These are phyloP conservation scores for Colletotrichum eremochloae DNA, from an alignment of 2,329 filamentous ascomycete genomes.

Conservation along the genomic window DNA sequence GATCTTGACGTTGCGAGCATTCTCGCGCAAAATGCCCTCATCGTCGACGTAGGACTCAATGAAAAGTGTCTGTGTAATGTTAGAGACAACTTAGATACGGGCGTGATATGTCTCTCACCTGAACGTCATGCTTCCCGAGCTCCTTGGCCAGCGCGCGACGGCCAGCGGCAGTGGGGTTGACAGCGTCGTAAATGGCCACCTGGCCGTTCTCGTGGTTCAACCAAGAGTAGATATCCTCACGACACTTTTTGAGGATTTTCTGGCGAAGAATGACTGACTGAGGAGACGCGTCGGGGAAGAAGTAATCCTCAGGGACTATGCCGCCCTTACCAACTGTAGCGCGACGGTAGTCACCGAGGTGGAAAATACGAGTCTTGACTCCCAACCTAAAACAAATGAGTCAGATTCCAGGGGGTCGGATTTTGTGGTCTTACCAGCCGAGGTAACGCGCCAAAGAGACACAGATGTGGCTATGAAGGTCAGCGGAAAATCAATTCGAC, in stretches of 20 bases:
- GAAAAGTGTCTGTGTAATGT: slow-evolving; percentile 81
- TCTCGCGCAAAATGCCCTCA: slow-evolving; percentile 93
- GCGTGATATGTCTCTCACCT: slow-evolving; percentile 64
- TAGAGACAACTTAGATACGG: background rate
- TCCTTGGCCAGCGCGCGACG: slow-evolving; percentile 91
- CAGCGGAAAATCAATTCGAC: background rate
- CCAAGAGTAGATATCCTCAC: slow-evolving; percentile 97
- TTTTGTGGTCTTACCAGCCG: slow-evolving; percentile 75
- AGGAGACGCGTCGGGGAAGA: slow-evolving; percentile 94
- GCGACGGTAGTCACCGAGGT: slow-evolving; percentile 94
- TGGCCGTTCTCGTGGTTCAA: slow-evolving; percentile 97
- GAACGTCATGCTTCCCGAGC: slow-evolving; percentile 96
- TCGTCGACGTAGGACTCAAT: slow-evolving; percentile 97
- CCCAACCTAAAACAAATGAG: slow-evolving; percentile 75
- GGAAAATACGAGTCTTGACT: slow-evolving; percentile 98
- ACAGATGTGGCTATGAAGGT: slow-evolving; percentile 80
- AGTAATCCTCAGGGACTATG: slow-evolving; percentile 95
- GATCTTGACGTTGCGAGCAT: slow-evolving; percentile 97
- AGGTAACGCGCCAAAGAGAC: slow-evolving; percentile 96
- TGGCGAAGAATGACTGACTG: slow-evolving; percentile 93
- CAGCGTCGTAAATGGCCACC: slow-evolving; percentile 98
- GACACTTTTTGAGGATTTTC: slow-evolving; percentile 97
- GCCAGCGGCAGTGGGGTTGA: slow-evolving; percentile 89
- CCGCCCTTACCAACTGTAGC: slow-evolving; percentile 87
- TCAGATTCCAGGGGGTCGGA: slow-evolving; percentile 32